A percentile compares a stretch with the other conserved stretches of the same genome.
Conservation (phyloP, 306 rosid genomes). For the Prunus padus region DNA sequence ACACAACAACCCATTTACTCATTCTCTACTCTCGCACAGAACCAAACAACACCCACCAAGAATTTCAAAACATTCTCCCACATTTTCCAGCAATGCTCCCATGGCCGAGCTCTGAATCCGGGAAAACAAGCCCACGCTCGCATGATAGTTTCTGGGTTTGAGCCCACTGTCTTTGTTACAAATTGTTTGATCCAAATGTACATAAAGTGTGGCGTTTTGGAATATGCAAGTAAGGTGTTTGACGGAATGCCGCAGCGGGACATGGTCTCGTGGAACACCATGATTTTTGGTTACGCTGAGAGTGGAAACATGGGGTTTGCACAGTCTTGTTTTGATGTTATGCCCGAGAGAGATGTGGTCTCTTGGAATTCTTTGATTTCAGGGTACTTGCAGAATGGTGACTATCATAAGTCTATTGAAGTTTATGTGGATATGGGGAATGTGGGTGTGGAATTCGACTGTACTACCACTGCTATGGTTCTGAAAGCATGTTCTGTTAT, state of each 20-base stretch:
- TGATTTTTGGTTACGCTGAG: constrained; percentile 65
- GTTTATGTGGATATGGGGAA: constrained; percentile 42
- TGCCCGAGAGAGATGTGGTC: constrained; percentile 59
- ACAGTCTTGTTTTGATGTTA: constrained; percentile 27
- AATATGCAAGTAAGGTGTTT: constrained; percentile 25
- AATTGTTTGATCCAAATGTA: constrained; percentile 67
- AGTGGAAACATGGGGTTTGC: constrained; percentile 43
- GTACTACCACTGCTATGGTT: constrained; percentile 22
- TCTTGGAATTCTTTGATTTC: constrained; percentile 29
- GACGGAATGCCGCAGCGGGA: background rate
- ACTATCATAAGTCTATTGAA: constrained; percentile 26
- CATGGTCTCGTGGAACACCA: constrained; percentile 71
- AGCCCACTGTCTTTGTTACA: constrained; percentile 60
- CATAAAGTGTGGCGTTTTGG: constrained; percentile 45
- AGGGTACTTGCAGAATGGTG: constrained; percentile 33
- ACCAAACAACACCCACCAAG: constrained; percentile 32
- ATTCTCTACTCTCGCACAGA: background rate
- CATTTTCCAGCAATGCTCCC: constrained; percentile 2
- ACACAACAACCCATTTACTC: background rate
- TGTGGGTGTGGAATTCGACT: constrained; percentile 41
- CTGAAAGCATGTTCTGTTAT: constrained; percentile 54
- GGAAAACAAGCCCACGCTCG: constrained; percentile 74
- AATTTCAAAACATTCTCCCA: constrained; percentile 22
- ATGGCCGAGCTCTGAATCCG: constrained; percentile 11
- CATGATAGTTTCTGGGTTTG: constrained; percentile 60